Evolutionary conservation across 495 filamentous ascomycete species (phyloP).

Genomic region (Parathielavia appendiculata): DNA sequence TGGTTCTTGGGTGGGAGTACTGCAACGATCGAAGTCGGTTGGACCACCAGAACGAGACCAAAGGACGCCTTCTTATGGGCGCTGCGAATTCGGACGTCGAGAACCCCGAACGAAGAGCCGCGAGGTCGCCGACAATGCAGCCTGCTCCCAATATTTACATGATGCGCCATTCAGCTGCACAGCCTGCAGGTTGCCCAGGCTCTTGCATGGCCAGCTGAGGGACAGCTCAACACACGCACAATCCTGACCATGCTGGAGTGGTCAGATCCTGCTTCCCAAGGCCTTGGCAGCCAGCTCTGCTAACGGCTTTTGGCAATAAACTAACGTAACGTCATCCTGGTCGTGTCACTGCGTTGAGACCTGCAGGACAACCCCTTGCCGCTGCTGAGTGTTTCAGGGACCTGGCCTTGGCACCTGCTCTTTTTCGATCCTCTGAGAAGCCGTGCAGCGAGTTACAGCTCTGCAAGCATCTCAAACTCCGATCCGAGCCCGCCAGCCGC

Average conservation of each 20-base stretch:
- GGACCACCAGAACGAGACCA: background rate
- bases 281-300: conserved; percentile 5
- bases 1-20: background rate
- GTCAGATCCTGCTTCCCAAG: background rate
- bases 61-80: background rate
- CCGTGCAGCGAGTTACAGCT: background rate
- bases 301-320: conserved; percentile 5
- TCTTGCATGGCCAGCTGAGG: background rate
- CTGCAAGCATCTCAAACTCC: background rate
- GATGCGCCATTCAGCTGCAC: background rate
- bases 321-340: background rate
- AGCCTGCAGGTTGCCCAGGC: conserved; percentile 4
- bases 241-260: background rate
- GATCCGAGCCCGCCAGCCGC: background rate
- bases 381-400: background rate
- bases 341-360: background rate
- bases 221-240: background rate
- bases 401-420: background rate
- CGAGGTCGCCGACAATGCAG: background rate
- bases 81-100: background rate
- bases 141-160: conserved; percentile 6
- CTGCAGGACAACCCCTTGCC: background rate
- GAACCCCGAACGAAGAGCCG: background rate
- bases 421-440: background rate
- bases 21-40: background rate